A percentile compares a stretch with the other conserved stretches of the same genome.
phyloP scores from a whole-genome alignment of 1,139 yeast species.

The Geotrichum aggregatum region DNA sequence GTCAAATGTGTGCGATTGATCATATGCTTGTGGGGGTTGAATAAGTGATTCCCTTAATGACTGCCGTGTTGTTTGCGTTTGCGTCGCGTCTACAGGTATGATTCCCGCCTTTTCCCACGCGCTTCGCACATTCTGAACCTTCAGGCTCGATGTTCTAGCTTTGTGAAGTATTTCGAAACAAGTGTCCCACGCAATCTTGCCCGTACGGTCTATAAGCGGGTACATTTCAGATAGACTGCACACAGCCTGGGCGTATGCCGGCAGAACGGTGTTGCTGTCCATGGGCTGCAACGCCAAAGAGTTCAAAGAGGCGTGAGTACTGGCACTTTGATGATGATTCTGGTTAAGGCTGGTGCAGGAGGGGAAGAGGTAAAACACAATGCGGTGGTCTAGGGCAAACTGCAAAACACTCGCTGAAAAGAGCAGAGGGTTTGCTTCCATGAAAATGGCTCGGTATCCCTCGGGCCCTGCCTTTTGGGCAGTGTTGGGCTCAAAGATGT shows the following conservation, averaged over 20 bases:
- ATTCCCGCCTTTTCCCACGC: constrained; percentile 9
- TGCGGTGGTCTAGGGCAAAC: constrained; percentile 18
- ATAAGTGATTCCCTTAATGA: too few species aligned
- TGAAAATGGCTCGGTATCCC: constrained; percentile 13
- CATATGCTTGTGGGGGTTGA: too few species aligned
- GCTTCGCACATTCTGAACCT: neutral
- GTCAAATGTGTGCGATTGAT: too few species aligned
- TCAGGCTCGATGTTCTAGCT: neutral
- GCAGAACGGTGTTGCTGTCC: neutral
- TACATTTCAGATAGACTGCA: neutral
- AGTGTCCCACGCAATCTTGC: constrained; percentile 4
- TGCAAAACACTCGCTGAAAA: constrained; percentile 19
- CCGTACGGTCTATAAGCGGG: neutral
- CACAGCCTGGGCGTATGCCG: neutral
- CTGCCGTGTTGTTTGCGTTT: too few species aligned
- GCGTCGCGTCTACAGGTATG: neutral
- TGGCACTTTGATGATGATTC: too few species aligned
- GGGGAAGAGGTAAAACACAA: constrained; percentile 18
- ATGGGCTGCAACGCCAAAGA: constrained; percentile 11
- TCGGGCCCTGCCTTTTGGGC: neutral
- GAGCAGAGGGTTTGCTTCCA: constrained; percentile 15
- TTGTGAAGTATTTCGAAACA: neutral
- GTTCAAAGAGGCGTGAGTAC: too few species aligned
- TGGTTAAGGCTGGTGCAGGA: constrained; percentile 5
- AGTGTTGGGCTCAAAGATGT: constrained; percentile 15